These are phyloP conservation scores for Trichophyton schoenleinii DNA, from an alignment of 2,329 filamentous ascomycete species.

Conservation along the genomic window DNA sequence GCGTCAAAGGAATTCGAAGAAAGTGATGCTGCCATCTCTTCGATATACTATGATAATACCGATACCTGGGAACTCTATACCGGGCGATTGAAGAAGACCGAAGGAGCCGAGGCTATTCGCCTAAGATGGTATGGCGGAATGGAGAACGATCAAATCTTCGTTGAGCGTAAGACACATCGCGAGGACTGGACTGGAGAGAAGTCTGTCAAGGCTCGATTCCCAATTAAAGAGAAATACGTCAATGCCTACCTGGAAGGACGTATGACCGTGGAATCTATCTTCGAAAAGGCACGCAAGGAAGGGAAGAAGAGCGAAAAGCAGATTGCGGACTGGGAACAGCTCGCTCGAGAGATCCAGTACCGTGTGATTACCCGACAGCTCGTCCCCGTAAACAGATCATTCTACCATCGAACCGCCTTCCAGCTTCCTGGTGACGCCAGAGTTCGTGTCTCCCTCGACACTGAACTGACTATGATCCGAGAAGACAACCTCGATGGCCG, in stretches of 20 bases:
- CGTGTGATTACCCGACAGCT: constrained; percentile 78
- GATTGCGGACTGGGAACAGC: constrained; percentile 75
- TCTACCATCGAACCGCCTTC: constrained; percentile 97
- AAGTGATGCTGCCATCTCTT: constrained; percentile 87
- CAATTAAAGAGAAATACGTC: constrained; percentile 93
- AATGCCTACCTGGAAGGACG: constrained; percentile 79
- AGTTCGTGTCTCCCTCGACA: constrained; percentile 92
- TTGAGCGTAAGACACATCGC: constrained; percentile 94
- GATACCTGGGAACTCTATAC: constrained; percentile 89
- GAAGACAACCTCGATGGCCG: constrained; percentile 88
- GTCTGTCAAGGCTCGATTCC: constrained; percentile 93
- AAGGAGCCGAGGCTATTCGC: constrained; percentile 92
- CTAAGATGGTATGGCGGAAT: constrained; percentile 96
- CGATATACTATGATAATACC: constrained; percentile 95
- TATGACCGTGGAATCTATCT: constrained; percentile 74
- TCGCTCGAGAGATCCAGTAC: constrained; percentile 89
- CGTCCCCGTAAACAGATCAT: constrained; percentile 80
- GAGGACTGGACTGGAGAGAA: constrained; percentile 99
- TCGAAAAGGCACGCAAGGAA: constrained; percentile 91
- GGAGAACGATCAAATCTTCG: constrained; percentile 88
- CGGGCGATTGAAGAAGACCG: constrained; percentile 91
- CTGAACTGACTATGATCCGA: constrained; percentile 84
- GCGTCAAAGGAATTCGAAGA: constrained; percentile 89
- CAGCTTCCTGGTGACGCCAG: constrained; percentile 92
- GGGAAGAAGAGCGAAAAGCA: constrained; percentile 87